Evolutionary conservation across 208 protist genomes (phyloP).

Genomic region (Leishmania mexicana): DNA sequence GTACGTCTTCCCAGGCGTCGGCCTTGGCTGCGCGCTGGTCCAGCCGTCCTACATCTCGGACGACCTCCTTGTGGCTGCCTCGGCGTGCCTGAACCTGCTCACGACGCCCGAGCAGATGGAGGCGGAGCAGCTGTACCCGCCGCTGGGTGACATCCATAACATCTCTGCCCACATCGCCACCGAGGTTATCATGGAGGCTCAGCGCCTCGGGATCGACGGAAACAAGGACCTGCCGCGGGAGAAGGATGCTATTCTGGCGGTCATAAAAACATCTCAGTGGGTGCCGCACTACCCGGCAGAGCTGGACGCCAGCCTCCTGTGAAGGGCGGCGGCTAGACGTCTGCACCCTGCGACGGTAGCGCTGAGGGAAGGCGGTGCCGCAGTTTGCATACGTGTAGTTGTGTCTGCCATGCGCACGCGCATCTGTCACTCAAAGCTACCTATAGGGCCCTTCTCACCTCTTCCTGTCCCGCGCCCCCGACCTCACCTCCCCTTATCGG

Average conservation of each 20-base stretch:
- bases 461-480: not conserved
- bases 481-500: not conserved
- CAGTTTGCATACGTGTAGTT: not conserved
- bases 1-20: conserved; percentile 96
- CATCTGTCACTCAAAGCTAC: not conserved
- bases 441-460: not conserved
- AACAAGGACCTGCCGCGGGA: conserved; percentile 53
- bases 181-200: conserved; percentile 66
- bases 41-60: conserved; percentile 87
- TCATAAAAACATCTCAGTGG: conserved; percentile 62
- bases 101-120: conserved; percentile 52
- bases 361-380: not conserved
- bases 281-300: conserved; percentile 67
- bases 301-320: conserved; percentile 23
- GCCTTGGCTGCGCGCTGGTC: conserved; percentile 84
- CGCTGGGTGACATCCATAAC: conserved; percentile 72
- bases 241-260: conserved; percentile 42
- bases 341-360: not conserved
- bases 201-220: conserved; percentile 63
- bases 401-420: not conserved
- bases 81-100: conserved; percentile 68
- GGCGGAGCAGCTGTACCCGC: conserved; percentile 67
- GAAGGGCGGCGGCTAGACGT: not conserved
- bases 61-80: conserved; percentile 86
- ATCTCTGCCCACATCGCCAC: conserved; percentile 80